phyloP scores from a whole-genome alignment of 495 filamentous ascomycete species.

The Trichoderma reesei region DNA sequence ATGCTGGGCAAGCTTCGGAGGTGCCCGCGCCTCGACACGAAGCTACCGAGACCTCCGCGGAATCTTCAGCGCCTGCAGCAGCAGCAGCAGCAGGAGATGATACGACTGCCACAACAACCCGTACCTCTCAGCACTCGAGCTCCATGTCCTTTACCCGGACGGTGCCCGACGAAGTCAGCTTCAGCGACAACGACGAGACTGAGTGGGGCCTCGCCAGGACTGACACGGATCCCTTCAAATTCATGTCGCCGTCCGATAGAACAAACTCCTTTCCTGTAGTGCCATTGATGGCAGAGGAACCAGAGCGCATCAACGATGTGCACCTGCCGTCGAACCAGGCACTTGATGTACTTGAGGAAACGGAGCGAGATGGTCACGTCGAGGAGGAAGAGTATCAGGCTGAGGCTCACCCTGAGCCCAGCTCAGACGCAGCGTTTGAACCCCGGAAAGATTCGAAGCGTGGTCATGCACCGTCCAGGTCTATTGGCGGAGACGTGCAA shows the following conservation, averaged over 20 bases:
- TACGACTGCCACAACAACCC: slow-evolving; percentile 18
- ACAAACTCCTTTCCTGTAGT: slow-evolving; percentile 56
- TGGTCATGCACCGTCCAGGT: neutral
- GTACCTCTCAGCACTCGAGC: slow-evolving; percentile 36
- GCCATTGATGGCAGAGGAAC: slow-evolving; percentile 26
- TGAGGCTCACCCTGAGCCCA: slow-evolving; percentile 8
- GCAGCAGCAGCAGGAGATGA: slow-evolving; percentile 16
- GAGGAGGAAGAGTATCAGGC: slow-evolving; percentile 25
- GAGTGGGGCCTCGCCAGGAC: slow-evolving; percentile 41
- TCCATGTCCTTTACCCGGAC: slow-evolving; percentile 45
- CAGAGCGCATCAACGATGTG: slow-evolving; percentile 18
- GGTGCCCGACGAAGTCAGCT: slow-evolving; percentile 42
- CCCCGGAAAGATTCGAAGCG: neutral
- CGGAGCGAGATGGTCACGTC: slow-evolving; percentile 20
- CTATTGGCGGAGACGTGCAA: slow-evolving; percentile 26
- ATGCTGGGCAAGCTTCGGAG: slow-evolving; percentile 15
- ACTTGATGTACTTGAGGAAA: slow-evolving; percentile 31
- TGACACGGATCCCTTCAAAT: slow-evolving; percentile 45
- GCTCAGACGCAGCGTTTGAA: neutral
- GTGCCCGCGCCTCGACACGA: slow-evolving; percentile 16
- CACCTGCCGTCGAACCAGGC: slow-evolving; percentile 32
- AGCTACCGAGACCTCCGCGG: slow-evolving; percentile 17
- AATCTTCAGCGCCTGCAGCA: slow-evolving; percentile 15
- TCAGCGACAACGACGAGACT: slow-evolving; percentile 43
- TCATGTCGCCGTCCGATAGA: slow-evolving; percentile 41